Evolutionary conservation across 192 early-diverging fungal genomes (phyloP).

Genomic region (Gamsiella multidivaricata): DNA sequence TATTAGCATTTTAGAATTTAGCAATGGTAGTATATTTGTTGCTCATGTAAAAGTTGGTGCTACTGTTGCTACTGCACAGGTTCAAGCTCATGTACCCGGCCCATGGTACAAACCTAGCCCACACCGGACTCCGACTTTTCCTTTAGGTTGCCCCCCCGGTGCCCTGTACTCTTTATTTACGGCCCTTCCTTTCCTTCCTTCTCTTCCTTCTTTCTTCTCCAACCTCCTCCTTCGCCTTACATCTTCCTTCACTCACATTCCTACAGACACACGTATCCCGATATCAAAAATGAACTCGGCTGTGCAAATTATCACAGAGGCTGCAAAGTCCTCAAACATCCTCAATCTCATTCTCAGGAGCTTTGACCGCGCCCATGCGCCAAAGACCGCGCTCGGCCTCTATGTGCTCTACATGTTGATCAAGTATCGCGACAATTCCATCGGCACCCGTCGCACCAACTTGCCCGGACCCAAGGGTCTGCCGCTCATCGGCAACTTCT

Average conservation of each 20-base stretch:
- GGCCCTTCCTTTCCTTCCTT: constrained; percentile 4
- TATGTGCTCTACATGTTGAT: constrained; percentile 33
- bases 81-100: no score
- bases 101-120: no score
- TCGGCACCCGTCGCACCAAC: constrained; percentile 36
- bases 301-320: constrained; percentile 2
- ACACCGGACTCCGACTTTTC: no score
- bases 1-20: no score
- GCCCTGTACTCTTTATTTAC: no score
- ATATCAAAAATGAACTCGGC: constrained; percentile 16
- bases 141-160: no score
- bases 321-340: constrained; percentile 7
- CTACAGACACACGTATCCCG: neutral
- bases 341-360: constrained; percentile 14
- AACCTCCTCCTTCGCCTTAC: neutral
- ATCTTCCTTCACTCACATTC: neutral
- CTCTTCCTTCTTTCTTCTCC: neutral
- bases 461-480: constrained; percentile 40
- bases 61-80: no score
- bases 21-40: no score
- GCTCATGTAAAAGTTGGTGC: no score
- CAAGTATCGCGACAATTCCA: constrained; percentile 34
- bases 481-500: constrained; percentile 45
- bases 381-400: constrained; percentile 24
- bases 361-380: constrained; percentile 17